A percentile compares a stretch with the other conserved stretches of the same genome.
phyloP scores from a whole-genome alignment of 1,139 yeast species.

The Sugiyamaella japonica region DNA sequence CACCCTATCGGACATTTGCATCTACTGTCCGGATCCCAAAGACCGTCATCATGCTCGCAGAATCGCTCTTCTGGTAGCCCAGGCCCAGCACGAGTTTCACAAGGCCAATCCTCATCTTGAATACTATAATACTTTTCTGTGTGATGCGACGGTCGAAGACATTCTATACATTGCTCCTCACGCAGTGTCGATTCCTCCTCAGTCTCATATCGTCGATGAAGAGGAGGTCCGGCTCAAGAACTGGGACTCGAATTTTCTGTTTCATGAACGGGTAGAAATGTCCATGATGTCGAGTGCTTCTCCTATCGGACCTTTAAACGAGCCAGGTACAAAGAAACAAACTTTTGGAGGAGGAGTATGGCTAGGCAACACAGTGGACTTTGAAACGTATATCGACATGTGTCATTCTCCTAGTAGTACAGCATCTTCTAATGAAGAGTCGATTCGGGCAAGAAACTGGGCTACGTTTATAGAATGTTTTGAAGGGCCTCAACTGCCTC shows the following conservation, averaged over 20 bases:
- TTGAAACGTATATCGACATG: conserved; percentile 36
- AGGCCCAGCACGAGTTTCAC: conserved; percentile 32
- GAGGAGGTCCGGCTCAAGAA: conserved; percentile 43
- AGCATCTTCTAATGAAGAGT: conserved; percentile 13
- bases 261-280: conserved; percentile 78
- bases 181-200: conserved; percentile 35
- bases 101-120: conserved; percentile 22
- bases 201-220: conserved; percentile 25
- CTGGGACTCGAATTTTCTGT: conserved; percentile 73
- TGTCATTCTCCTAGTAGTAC: conserved; percentile 7
- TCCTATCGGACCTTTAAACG: conserved; percentile 42
- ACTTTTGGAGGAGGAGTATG: conserved; percentile 51
- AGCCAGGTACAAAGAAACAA: not conserved
- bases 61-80: conserved; percentile 29
- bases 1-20: conserved; percentile 64
- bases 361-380: conserved; percentile 75
- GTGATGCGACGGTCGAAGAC: conserved; percentile 30
- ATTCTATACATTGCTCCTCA: conserved; percentile 34
- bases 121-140: conserved; percentile 30
- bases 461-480: conserved; percentile 42
- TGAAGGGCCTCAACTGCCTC: conserved; percentile 62
- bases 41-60: conserved; percentile 28
- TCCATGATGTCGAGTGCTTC: conserved; percentile 83
- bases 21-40: conserved; percentile 52
- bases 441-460: conserved; percentile 33